Conservation (phyloP, 441 rosid genomes). For the Sinapis alba region DNA sequence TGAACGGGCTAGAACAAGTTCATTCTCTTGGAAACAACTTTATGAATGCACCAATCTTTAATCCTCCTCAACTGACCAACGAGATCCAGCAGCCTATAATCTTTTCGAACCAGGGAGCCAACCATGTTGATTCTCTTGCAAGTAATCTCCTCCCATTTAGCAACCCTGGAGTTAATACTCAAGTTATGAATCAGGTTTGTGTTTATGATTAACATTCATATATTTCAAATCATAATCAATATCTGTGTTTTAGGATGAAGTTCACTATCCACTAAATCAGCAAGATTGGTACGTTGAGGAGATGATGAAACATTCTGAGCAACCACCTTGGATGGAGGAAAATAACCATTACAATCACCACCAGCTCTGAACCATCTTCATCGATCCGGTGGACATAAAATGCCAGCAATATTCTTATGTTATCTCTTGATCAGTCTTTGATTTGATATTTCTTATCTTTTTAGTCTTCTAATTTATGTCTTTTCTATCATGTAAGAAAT, state of each 20-base stretch:
- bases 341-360: not conserved
- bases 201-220: not conserved
- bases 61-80: not conserved
- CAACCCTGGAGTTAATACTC: not conserved
- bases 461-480: not conserved
- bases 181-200: constrained; percentile 1
- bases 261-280: not conserved
- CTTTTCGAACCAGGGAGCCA: not conserved
- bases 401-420: not conserved
- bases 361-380: not conserved
- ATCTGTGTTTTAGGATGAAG: not conserved
- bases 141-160: not conserved
- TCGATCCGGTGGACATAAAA: not conserved
- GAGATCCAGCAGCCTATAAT: not conserved
- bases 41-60: not conserved
- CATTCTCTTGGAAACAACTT: not conserved
- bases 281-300: not conserved
- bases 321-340: not conserved
- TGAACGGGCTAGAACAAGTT: not conserved
- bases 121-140: not conserved
- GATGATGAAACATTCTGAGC: not conserved
- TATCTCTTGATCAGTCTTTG: not conserved
- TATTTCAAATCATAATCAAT: not conserved
- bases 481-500: not conserved
- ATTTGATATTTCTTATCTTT: not conserved